A percentile compares a stretch with the other conserved stretches of the same genome.
These are phyloP conservation scores for Atkinsonella hypoxylon DNA, from an alignment of 2,329 filamentous ascomycete genomes.

Conservation along the genomic window DNA sequence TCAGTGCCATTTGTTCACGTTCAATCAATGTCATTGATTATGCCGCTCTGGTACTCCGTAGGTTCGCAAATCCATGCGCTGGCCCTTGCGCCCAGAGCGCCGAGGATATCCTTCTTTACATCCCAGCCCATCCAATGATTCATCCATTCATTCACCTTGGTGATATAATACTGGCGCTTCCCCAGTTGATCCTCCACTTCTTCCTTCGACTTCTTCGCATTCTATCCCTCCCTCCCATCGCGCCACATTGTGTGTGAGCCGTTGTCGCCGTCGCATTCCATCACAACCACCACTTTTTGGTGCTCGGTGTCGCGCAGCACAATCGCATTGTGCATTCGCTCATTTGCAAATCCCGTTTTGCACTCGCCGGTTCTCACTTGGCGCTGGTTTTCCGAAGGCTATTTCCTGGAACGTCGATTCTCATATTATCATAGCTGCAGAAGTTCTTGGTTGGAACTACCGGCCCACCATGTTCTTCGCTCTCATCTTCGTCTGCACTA, in stretches of 20 bases:
- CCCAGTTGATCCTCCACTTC: neutral
- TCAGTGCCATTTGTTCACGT: no score
- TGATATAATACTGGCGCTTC: neutral
- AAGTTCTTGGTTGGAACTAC: neutral
- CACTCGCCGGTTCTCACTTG: no score
- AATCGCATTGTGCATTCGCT: neutral
- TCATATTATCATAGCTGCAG: no score
- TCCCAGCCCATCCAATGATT: slow-evolving; percentile 3
- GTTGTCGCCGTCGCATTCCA: neutral
- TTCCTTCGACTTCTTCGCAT: neutral
- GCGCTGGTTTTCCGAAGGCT: no score
- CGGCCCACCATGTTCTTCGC: slow-evolving; percentile 46
- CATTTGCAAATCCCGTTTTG: no score
- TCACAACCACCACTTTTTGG: neutral
- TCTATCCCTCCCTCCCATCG: slow-evolving; percentile 1
- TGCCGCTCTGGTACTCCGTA: no score
- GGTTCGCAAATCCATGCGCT: neutral
- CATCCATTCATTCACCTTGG: neutral
- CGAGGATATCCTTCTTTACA: neutral
- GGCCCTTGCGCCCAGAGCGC: neutral
- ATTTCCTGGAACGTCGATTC: no score
- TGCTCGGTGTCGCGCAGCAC: neutral
- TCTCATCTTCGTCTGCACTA: slow-evolving; percentile 50
- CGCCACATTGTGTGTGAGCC: slow-evolving; percentile 3
- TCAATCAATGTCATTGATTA: no score